Percentiles rank a stretch among this genome's conserved stretches.
Evolutionary conservation across 179 eudicot genomes (phyloP).

Genomic region (Amaranthus tricolor): DNA sequence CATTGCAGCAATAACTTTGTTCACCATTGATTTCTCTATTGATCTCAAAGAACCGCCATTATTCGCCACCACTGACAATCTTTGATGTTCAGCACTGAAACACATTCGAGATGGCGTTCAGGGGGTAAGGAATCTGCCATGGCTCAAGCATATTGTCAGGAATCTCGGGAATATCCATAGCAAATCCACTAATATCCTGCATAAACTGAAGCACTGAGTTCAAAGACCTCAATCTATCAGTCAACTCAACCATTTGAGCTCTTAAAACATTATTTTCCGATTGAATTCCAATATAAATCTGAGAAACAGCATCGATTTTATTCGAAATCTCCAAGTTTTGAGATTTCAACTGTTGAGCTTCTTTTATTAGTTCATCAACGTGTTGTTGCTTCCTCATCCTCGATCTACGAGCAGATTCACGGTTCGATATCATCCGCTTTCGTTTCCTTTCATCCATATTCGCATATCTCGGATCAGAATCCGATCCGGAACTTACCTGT

Average conservation of each 20-base stretch:
- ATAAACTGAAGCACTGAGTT: conserved; percentile 57
- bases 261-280: conserved; percentile 73
- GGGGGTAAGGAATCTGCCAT: conserved; percentile 80
- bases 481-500: conserved; percentile 60
- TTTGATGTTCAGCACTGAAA: conserved; percentile 31
- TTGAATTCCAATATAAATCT: conserved; percentile 35
- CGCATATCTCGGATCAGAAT: conserved; percentile 36
- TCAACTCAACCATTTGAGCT: conserved; percentile 63
- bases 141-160: conserved; percentile 74
- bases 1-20: neutral
- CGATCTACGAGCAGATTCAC: conserved; percentile 80
- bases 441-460: conserved; percentile 65
- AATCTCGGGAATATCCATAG: conserved; percentile 63
- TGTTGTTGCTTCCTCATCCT: conserved; percentile 83
- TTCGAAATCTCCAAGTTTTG: conserved; percentile 42
- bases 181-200: conserved; percentile 62
- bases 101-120: conserved; percentile 44
- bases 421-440: conserved; percentile 79
- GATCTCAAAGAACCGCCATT: no score
- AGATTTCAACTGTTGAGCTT: conserved; percentile 38
- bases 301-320: conserved; percentile 37
- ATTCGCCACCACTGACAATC: neutral
- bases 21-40: neutral
- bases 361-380: conserved; percentile 44
- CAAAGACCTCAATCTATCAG: conserved; percentile 56